Evolutionary conservation across 495 filamentous ascomycete genomes (phyloP).

Genomic region (Patellaria atrata): DNA sequence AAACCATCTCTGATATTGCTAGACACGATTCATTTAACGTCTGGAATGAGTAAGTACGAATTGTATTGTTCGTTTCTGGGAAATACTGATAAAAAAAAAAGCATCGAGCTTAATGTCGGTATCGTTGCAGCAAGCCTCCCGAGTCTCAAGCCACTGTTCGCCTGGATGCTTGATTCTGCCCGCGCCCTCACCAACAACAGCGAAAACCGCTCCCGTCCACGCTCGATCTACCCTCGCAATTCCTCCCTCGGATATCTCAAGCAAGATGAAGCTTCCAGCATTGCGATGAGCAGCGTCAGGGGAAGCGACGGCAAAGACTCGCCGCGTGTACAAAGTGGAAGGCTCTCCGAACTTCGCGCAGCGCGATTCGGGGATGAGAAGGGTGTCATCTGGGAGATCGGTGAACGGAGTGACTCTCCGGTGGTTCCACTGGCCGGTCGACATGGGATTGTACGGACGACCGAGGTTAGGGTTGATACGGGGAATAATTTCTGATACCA

Average conservation of each 20-base stretch:
- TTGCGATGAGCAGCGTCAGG: conserved; percentile 9
- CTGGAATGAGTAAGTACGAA: no score
- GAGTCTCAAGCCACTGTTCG: conserved; percentile 22
- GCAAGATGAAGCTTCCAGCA: conserved; percentile 6
- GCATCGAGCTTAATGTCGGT: conserved; percentile 20
- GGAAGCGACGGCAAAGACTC: conserved; percentile 3
- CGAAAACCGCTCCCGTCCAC: conserved; percentile 7
- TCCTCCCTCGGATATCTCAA: conserved; percentile 17
- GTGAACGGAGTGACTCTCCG: conserved; percentile 9
- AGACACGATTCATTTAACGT: conserved; percentile 22
- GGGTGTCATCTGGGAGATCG: conserved; percentile 11
- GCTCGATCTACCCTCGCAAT: conserved; percentile 1
- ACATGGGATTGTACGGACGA: conserved; percentile 16
- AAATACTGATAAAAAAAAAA: no score
- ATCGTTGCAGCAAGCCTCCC: conserved; percentile 23
- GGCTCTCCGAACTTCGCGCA: conserved; percentile 3
- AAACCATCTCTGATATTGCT: no score
- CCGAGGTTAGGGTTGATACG: conserved; percentile 13
- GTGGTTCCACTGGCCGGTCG: conserved; percentile 9
- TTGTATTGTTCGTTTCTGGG: no score
- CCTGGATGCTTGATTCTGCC: conserved; percentile 15
- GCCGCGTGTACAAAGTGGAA: conserved; percentile 13
- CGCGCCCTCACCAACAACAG: conserved; percentile 14
- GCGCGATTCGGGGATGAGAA: conserved; percentile 8
- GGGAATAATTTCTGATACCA: no score